Percentiles rank a stretch among this genome's conserved stretches.
These are phyloP conservation scores for Linnemannia schmuckeri DNA, from an alignment of 192 early-diverging fungal species.

Conservation along the genomic window DNA sequence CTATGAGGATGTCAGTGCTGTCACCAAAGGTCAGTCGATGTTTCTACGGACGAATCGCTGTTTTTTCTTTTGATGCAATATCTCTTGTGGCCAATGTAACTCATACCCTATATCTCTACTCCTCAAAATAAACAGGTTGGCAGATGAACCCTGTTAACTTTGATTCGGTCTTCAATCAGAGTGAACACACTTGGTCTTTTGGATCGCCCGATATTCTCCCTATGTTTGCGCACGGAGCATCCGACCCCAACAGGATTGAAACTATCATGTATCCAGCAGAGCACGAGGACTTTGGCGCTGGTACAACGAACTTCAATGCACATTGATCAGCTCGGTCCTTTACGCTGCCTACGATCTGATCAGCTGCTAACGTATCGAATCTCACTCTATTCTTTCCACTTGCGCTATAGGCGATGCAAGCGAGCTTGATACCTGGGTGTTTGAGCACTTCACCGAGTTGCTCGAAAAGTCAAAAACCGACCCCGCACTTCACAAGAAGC, in stretches of 20 bases:
- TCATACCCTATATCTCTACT: background rate
- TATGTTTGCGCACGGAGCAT: slow-evolving; percentile 95
- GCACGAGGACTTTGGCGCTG: slow-evolving; percentile 89
- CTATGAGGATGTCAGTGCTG: slow-evolving; percentile 98
- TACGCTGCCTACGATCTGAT: background rate
- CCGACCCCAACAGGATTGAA: slow-evolving; percentile 82
- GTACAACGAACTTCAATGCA: slow-evolving; percentile 36
- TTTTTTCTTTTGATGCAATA: background rate
- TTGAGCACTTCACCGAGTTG: slow-evolving; percentile 83
- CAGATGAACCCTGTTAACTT: slow-evolving; percentile 97
- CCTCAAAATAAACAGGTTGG: slow-evolving; percentile 75
- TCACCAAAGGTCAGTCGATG: slow-evolving; percentile 81
- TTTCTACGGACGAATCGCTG: background rate
- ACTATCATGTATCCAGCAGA: slow-evolving; percentile 92
- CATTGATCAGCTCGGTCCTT: background rate
- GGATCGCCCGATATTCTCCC: slow-evolving; percentile 97
- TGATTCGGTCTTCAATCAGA: slow-evolving; percentile 96
- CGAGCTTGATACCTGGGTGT: slow-evolving; percentile 92
- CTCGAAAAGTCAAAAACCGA: slow-evolving; percentile 67
- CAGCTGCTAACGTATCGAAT: background rate
- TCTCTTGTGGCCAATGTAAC: background rate
- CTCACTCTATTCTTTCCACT: background rate
- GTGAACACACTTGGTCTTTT: slow-evolving; percentile 95
- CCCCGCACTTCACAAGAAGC: slow-evolving; percentile 62
- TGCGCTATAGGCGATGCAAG: slow-evolving; percentile 74